Percentiles rank a stretch among this genome's conserved stretches.
phyloP scores from a whole-genome alignment of 495 filamentous ascomycete genomes.

The Penicillium goetzii region DNA sequence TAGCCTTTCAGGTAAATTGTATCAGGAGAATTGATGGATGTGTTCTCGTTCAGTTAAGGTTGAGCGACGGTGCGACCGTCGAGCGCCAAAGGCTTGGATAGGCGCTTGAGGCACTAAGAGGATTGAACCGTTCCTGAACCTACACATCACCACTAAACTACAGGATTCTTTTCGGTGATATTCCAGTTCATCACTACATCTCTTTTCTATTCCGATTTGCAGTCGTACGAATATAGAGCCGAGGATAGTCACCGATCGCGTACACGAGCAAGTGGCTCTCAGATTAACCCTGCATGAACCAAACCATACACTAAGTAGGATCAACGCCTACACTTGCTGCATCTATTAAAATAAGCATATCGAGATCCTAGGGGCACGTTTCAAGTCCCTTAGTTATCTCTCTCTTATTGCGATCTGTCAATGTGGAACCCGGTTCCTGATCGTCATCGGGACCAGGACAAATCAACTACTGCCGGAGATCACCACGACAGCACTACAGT shows the following conservation, averaged over 20 bases:
- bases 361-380: not conserved
- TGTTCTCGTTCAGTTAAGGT: not conserved
- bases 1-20: not conserved
- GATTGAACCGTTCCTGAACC: too few relatives aligned
- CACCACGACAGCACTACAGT: too few relatives aligned
- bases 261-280: not conserved
- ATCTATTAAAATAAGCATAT: not conserved
- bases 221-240: not conserved
- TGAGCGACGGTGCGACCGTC: not conserved
- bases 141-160: too few relatives aligned
- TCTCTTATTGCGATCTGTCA: too few relatives aligned
- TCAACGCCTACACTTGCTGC: not conserved
- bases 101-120: not conserved
- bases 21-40: not conserved
- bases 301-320: slow-evolving; percentile 7
- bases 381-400: not conserved
- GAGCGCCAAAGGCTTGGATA: not conserved
- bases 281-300: slow-evolving; percentile 5
- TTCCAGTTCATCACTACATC: not conserved
- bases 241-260: not conserved
- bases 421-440: too few relatives aligned
- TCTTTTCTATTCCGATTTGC: not conserved
- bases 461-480: too few relatives aligned
- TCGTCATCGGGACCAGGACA: too few relatives aligned
- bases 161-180: too few relatives aligned